Percentiles rank a stretch among this genome's conserved stretches.
These are phyloP conservation scores for Inga leiocalycina DNA, from an alignment of 306 rosid genomes.

Conservation along the genomic window DNA sequence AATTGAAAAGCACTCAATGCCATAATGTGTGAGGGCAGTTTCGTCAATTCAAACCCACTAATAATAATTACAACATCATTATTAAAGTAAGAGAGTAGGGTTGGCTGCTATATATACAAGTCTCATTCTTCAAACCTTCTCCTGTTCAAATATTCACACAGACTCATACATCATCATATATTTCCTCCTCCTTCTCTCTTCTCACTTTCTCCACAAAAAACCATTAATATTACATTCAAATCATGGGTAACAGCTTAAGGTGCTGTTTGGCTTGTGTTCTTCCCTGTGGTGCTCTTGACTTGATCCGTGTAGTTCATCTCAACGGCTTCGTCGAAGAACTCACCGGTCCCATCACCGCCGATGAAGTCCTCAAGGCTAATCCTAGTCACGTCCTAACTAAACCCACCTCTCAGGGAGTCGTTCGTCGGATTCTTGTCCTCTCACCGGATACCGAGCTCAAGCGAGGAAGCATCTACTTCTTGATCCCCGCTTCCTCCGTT, in stretches of 20 bases:
- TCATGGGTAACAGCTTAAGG: slow-evolving; percentile 90
- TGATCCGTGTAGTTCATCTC: slow-evolving; percentile 89
- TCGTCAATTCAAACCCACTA: slow-evolving; percentile 43
- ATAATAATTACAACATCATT: slow-evolving; percentile 22
- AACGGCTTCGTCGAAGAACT: slow-evolving; percentile 81
- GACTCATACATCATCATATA: not conserved
- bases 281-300: slow-evolving; percentile 93
- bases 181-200: not conserved
- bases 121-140: slow-evolving; percentile 25
- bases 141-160: slow-evolving; percentile 27
- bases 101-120: slow-evolving; percentile 49
- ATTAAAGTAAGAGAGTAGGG: slow-evolving; percentile 31
- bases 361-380: slow-evolving; percentile 73
- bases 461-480: slow-evolving; percentile 86
- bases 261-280: slow-evolving; percentile 93
- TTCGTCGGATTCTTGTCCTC: slow-evolving; percentile 73
- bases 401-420: slow-evolving; percentile 75
- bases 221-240: not conserved
- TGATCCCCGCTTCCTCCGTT: slow-evolving; percentile 75
- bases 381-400: slow-evolving; percentile 85
- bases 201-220: not conserved
- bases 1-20: not conserved
- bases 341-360: slow-evolving; percentile 70
- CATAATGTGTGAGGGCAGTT: slow-evolving; percentile 36
- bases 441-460: slow-evolving; percentile 86